Conservation (phyloP, 2,329 filamentous ascomycete species). For the Aaosphaeria arxii region DNA sequence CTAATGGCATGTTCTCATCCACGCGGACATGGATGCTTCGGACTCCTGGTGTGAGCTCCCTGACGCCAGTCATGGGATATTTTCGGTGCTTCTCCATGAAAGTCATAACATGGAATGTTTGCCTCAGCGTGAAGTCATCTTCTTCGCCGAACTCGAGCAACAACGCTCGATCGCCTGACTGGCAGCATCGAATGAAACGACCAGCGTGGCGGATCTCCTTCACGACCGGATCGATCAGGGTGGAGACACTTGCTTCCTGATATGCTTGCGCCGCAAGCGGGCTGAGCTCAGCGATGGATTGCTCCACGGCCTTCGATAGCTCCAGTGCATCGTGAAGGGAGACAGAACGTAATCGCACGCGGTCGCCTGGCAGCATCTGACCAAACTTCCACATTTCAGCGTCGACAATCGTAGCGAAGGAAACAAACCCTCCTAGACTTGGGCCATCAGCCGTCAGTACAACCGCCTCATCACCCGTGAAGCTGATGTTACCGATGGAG, state of each 20-base stretch:
- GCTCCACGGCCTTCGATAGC: constrained; percentile 42
- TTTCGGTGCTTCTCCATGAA: constrained; percentile 25
- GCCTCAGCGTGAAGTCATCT: constrained; percentile 19
- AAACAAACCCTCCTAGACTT: constrained; percentile 61
- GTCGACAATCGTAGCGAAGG: constrained; percentile 53
- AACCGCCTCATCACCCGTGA: constrained; percentile 60
- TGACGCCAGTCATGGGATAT: background rate
- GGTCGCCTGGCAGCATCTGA: constrained; percentile 59
- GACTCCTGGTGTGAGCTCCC: background rate
- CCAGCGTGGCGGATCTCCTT: constrained; percentile 19
- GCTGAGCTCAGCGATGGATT: constrained; percentile 37
- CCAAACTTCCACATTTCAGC: constrained; percentile 62
- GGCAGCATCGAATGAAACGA: constrained; percentile 15
- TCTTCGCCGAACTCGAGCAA: constrained; percentile 16
- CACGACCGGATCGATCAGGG: constrained; percentile 41
- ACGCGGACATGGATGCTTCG: constrained; percentile 19
- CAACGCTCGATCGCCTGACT: background rate
- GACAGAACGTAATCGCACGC: constrained; percentile 49
- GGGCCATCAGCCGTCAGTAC: constrained; percentile 60
- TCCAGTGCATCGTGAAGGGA: constrained; percentile 53
- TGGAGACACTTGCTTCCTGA: no score
- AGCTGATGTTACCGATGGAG: constrained; percentile 57
- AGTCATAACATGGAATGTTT: background rate
- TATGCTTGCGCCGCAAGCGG: no score
- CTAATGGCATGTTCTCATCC: constrained; percentile 30